phyloP scores from a whole-genome alignment of 2,329 filamentous ascomycete species.

The Beauveria sp. region DNA sequence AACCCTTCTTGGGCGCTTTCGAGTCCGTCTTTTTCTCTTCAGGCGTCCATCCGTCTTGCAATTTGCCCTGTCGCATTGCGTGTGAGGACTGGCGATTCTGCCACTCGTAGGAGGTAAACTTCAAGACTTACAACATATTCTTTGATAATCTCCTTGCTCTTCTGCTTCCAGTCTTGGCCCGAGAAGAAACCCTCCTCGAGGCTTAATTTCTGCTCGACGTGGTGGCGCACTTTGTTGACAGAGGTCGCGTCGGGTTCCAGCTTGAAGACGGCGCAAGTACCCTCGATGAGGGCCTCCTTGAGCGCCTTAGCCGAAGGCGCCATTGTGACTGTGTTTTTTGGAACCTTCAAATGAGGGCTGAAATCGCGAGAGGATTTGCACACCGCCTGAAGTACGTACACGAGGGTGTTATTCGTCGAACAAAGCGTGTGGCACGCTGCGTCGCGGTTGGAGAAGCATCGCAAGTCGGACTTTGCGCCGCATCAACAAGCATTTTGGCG shows the following conservation, averaged over 20 bases:
- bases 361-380: neutral
- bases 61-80: slow-evolving; percentile 24
- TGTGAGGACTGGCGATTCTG: neutral
- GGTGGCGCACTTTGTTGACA: slow-evolving; percentile 50
- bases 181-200: slow-evolving; percentile 46
- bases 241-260: slow-evolving; percentile 40
- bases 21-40: slow-evolving; percentile 11
- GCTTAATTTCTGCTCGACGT: slow-evolving; percentile 39
- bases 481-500: neutral
- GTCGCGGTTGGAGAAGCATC: slow-evolving; percentile 3
- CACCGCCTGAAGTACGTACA: neutral
- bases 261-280: slow-evolving; percentile 39
- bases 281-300: slow-evolving; percentile 38
- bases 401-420: neutral
- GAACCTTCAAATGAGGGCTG: neutral
- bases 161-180: slow-evolving; percentile 45
- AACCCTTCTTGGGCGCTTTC: slow-evolving; percentile 26
- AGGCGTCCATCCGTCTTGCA: slow-evolving; percentile 29
- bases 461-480: neutral
- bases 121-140: slow-evolving; percentile 40
- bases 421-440: neutral
- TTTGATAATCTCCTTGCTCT: slow-evolving; percentile 52
- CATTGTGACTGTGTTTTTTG: slow-evolving; percentile 23
- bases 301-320: slow-evolving; percentile 34
- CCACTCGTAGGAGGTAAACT: neutral